Evolutionary conservation across 371 early-diverging fungal genomes (phyloP).

Genomic region (Homolaphlyctis polyrhiza): DNA sequence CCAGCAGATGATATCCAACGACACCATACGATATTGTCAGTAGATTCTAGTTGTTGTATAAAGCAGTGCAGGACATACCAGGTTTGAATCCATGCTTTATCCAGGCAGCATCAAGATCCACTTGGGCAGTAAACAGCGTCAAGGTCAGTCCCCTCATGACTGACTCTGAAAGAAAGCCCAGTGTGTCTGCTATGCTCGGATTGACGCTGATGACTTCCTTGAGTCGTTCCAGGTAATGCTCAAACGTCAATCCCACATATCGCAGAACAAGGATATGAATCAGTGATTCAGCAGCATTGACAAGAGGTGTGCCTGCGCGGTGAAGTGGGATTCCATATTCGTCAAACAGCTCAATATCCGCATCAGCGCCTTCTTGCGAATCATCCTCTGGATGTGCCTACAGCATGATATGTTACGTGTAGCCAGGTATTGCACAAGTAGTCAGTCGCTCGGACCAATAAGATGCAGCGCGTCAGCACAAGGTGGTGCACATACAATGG

Average conservation of each 20-base stretch:
- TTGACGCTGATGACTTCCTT: conserved; percentile 18
- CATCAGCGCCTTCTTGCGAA: conserved; percentile 12
- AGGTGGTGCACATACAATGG: conserved; percentile 15
- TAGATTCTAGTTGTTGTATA: too few species aligned
- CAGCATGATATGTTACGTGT: too few species aligned
- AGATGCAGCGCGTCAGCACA: neutral
- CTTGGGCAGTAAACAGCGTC: conserved; percentile 17
- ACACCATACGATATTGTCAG: too few species aligned
- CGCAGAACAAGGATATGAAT: conserved; percentile 21
- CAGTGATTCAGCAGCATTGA: conserved; percentile 15
- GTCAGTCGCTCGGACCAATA: neutral
- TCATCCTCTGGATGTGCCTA: conserved; percentile 16
- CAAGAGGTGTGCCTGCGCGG: neutral
- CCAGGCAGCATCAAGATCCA: conserved; percentile 13
- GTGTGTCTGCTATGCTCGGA: conserved; percentile 16
- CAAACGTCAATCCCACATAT: conserved; percentile 32
- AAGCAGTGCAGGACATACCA: neutral
- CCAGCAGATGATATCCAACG: too few species aligned
- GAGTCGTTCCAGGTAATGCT: conserved; percentile 30
- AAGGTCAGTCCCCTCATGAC: conserved; percentile 18
- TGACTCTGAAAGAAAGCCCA: conserved; percentile 25
- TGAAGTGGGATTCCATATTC: conserved; percentile 10
- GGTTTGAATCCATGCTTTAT: neutral
- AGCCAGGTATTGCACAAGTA: too few species aligned
- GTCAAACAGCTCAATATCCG: conserved; percentile 5